Evolutionary conservation across 495 filamentous ascomycete genomes (phyloP), one percentile per base, ranked within the genome.

Genomic region (Tuber borchii): DNA sequence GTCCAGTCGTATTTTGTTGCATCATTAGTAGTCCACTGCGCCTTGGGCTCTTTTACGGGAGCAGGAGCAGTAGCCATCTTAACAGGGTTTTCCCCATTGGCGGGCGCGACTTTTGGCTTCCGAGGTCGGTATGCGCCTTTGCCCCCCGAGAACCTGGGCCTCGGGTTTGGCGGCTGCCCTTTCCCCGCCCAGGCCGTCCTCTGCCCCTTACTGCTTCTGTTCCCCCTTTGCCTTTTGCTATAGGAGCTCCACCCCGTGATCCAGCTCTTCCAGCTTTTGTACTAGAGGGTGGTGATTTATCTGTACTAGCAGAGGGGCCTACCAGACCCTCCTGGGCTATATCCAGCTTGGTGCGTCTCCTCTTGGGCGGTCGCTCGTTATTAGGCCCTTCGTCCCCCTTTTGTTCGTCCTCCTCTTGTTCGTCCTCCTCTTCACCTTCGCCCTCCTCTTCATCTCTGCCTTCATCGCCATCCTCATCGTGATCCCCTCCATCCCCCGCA

Each of bases 121-220:
- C 78, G 78, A 70, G 78, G 72, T 7, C 76, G 76, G 51, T 79
- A 79, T 76, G 78, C 78, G 39, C 78, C 78, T 76, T 77, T 79
- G 34, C 78, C 78, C 12, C 78, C 70, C 78, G 78, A 48, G 78
- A 79, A 26, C 78, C 78, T 37, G 78, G 78, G 10, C 78, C 78
- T 56, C 78, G 76, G 68, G 76, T 77, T 73, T 73, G 75, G 20
- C 78, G 76, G 73, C 77, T 73, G 19, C 78, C 73, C 34, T 73
- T 75, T 20, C 77, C 78, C 46, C 56, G 56, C 56, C 56, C 56
- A 17, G 56, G 56, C 10, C 56, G 56, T 16, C 56, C 56, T 65
- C 56, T 31, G 1, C 56, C 56, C 34, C 56, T 65, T 34, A 65
- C 56, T 34, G 26, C 56, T n/a, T 65, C 56, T 65, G 26, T 17